Percentiles rank a stretch among this genome's conserved stretches.
Conservation (phyloP, 148 eudicot species). For the Talinum fruticosum region DNA sequence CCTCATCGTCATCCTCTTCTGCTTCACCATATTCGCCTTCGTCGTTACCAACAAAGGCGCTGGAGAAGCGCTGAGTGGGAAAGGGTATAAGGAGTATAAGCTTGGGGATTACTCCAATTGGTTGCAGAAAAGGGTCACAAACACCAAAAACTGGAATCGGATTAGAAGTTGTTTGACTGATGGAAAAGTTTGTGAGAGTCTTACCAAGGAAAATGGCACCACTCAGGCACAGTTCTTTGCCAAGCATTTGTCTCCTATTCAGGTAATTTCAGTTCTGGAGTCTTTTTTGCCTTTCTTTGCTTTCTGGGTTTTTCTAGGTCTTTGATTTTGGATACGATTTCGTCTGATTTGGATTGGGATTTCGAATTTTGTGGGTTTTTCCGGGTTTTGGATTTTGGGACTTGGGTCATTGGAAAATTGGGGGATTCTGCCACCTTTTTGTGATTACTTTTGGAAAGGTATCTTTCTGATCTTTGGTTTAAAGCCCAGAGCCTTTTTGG, state of each 20-base stretch:
- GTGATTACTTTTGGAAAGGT: neutral
- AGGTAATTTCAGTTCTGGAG: constrained; percentile 39
- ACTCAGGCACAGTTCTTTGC: constrained; percentile 34
- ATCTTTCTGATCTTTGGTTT: neutral
- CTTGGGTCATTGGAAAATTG: neutral
- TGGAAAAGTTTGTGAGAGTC: constrained; percentile 66
- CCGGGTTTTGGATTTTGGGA: constrained; percentile 10
- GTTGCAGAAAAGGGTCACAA: constrained; percentile 75
- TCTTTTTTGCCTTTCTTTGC: neutral
- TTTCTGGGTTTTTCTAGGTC: neutral
- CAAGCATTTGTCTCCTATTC: constrained; percentile 57
- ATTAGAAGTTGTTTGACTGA: constrained; percentile 75
- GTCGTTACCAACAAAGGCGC: constrained; percentile 90
- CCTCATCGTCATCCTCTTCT: constrained; percentile 50
- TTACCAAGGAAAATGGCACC: constrained; percentile 33
- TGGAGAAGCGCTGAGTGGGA: constrained; percentile 41
- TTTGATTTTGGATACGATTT: neutral
- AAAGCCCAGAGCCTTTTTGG: constrained; percentile 25
- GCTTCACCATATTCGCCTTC: constrained; percentile 79
- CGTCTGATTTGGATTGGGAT: neutral
- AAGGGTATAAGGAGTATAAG: constrained; percentile 77
- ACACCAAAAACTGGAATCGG: constrained; percentile 58
- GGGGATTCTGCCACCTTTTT: neutral
- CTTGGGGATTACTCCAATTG: constrained; percentile 86
- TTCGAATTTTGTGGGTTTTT: neutral